These are phyloP conservation scores for Cryptococcus deneoformans DNA, from an alignment of 1,284 basidiomycete genomes.

Conservation along the genomic window DNA sequence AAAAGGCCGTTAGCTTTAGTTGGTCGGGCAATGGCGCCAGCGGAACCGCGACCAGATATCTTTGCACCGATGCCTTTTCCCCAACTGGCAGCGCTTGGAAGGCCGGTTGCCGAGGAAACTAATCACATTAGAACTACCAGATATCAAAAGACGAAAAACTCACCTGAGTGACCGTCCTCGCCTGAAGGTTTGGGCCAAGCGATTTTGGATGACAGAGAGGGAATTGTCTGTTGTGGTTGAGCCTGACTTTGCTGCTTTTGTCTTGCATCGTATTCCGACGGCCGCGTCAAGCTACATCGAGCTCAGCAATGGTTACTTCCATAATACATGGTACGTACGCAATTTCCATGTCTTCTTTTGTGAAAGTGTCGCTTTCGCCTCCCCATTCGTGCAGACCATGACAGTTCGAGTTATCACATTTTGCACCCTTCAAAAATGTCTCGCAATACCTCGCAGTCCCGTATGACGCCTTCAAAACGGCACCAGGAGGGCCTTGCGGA, in stretches of 20 bases:
- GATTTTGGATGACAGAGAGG: conserved; percentile 28
- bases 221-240: conserved; percentile 18
- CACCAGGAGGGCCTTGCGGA: conserved; percentile 66
- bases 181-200: conserved; percentile 37
- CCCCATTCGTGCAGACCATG: conserved; percentile 98
- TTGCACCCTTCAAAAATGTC: conserved; percentile 81
- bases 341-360: conserved; percentile 85
- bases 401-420: conserved; percentile 71
- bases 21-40: conserved; percentile 29
- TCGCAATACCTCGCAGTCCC: conserved; percentile 99
- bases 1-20: conserved; percentile 33
- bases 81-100: conserved; percentile 83
- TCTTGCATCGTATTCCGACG: conserved; percentile 45
- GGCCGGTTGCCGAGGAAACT: conserved; percentile 50
- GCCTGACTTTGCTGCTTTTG: conserved; percentile 37
- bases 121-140: not conserved
- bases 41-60: conserved; percentile 40
- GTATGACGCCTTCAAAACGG: conserved; percentile 87
- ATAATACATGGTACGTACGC: conserved; percentile 57
- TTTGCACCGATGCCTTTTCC: conserved; percentile 44
- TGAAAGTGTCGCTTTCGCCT: conserved; percentile 96
- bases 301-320: conserved; percentile 3
- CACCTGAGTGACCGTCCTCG: conserved; percentile 38
- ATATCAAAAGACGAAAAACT: conserved; percentile 3
- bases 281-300: conserved; percentile 32